Percentiles rank a stretch among this genome's conserved stretches.
Conservation (phyloP, 345 rosid species). For the Citrus reticulata region DNA sequence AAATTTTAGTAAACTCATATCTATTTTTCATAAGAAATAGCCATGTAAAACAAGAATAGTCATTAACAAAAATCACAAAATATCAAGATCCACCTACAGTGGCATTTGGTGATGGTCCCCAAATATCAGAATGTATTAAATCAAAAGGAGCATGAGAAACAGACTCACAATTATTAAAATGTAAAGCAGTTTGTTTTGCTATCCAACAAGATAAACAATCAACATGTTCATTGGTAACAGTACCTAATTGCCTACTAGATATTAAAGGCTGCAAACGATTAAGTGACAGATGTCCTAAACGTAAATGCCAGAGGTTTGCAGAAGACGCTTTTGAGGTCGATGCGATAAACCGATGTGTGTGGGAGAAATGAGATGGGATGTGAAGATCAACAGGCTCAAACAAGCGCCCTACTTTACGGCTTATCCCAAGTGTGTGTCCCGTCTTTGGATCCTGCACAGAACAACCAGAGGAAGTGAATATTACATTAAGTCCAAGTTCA, state of each 20-base stretch:
- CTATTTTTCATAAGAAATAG: background rate
- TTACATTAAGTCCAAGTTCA: background rate
- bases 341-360: background rate
- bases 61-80: background rate
- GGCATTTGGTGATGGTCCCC: background rate
- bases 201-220: background rate
- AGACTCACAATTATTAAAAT: background rate
- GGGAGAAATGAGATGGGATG: background rate
- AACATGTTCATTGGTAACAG: background rate
- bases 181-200: background rate
- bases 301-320: background rate
- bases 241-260: background rate
- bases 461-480: background rate
- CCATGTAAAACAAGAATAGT: background rate
- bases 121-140: background rate
- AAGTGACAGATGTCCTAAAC: background rate
- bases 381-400: constrained; percentile 9
- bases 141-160: background rate
- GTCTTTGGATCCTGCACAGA: background rate
- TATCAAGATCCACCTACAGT: background rate
- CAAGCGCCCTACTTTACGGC: background rate
- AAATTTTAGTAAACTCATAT: background rate
- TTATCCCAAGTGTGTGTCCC: constrained; percentile 1
- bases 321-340: background rate
- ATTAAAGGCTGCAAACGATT: background rate